Evolutionary conservation across 2,329 filamentous ascomycete genomes (phyloP), one percentile per base, ranked within the genome.

Genomic region (Claviceps monticola): DNA sequence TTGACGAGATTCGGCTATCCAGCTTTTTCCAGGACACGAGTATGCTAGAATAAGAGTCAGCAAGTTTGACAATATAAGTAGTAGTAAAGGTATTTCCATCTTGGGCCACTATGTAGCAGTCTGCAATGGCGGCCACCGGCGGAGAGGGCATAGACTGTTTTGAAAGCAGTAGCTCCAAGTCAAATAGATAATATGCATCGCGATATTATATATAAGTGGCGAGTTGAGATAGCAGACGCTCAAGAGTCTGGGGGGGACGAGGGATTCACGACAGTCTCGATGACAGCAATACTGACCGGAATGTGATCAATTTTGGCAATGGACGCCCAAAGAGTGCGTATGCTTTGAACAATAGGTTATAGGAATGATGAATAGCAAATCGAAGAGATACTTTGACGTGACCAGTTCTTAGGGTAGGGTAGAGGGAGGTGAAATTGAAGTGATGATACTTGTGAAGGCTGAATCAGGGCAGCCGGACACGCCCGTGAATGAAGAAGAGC

Each of bases 11-110:
- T 51, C 48, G 6, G 39, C 38, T 17, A 39, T 54, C 34, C 50
- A 51, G 29, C 21, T 34, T 16, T 51, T n/a, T 5, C 49, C 36
- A 9, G 26, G 19, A 17, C 26, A 34, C 5, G 48, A 29, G 43
- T 47, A 51, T 17, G 48, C 54, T 57, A 53, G 41, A 45, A 41
- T 17, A 50, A 46, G 23, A 9, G 51, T 58, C 48, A 58, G 56
- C 56, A 51, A 57, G 50, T 23, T 51, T 45, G 52, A 38, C 41
- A 52, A 57, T 42, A 42, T 38, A 21, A 53, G 49, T 8, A 50
- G 19, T 5, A 36, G 19, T 5, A 36, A 37, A 49, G 46, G 36
- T 34, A 48, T 41, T n/a, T 52, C 34, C 56, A 58, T 58, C 21
- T 43, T 50, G 21, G 23, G 16, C 23, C 8, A 19, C n/a, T 23